Evolutionary conservation across 257 asterid genomes (phyloP).

Genomic region (Anisodus acutangulus): DNA sequence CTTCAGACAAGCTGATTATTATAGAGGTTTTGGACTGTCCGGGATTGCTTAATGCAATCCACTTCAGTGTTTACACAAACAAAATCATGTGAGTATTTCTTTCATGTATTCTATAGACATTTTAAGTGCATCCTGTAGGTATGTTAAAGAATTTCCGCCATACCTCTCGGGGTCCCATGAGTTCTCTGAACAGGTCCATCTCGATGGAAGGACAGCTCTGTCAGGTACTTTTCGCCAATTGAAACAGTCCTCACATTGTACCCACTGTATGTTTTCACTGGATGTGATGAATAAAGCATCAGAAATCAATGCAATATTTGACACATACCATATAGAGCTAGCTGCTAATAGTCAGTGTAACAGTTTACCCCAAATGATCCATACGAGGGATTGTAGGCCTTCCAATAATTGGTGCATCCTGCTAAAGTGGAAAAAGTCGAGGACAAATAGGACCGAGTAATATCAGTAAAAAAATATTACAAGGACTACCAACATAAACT

Average conservation of each 20-base stretch:
- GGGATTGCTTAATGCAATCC: conserved; percentile 8
- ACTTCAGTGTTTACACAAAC: not conserved
- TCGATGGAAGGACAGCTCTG: conserved; percentile 69
- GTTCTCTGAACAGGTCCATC: conserved; percentile 82
- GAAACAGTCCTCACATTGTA: conserved; percentile 88
- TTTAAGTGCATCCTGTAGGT: conserved; percentile 10
- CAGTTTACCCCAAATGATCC: conserved; percentile 70
- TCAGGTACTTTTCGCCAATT: conserved; percentile 93
- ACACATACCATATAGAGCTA: conserved; percentile 27
- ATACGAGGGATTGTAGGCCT: conserved; percentile 75
- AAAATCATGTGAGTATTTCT: not conserved
- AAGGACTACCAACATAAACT: conserved; percentile 26
- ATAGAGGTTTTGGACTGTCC: not conserved
- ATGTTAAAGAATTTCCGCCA: conserved; percentile 15
- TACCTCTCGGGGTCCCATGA: conserved; percentile 76
- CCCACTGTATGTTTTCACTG: conserved; percentile 75
- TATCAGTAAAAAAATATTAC: conserved; percentile 23
- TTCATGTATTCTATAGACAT: conserved; percentile 25
- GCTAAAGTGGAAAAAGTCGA: conserved; percentile 47
- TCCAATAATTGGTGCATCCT: conserved; percentile 79
- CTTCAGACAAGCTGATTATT: conserved; percentile 6
- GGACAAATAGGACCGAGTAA: not conserved
- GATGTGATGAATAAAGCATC: conserved; percentile 19
- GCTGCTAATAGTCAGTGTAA: conserved; percentile 27
- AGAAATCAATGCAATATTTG: conserved; percentile 35